Evolutionary conservation across 176 grass and related monocot species (phyloP).

Genomic region (Echinochloa phyllopogon): DNA sequence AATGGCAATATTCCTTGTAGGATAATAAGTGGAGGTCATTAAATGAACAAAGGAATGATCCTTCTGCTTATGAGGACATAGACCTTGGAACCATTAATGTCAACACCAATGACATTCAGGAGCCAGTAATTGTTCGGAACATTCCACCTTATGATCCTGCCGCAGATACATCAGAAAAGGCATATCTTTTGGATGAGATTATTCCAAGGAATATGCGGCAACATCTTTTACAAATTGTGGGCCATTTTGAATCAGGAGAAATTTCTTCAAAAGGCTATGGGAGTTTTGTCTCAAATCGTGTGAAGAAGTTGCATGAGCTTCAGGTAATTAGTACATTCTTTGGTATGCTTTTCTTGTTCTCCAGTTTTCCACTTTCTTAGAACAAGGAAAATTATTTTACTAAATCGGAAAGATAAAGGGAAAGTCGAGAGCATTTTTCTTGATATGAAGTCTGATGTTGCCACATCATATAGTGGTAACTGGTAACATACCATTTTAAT

Average conservation of each 20-base stretch:
- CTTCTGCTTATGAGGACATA: constrained; percentile 51
- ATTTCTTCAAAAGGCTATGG: constrained; percentile 68
- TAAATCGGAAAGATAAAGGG: background rate
- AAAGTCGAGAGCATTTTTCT: background rate
- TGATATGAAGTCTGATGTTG: background rate
- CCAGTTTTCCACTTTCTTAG: constrained; percentile 1
- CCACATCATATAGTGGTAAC: background rate
- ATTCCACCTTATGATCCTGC: constrained; percentile 87
- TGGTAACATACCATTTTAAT: background rate
- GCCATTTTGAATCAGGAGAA: constrained; percentile 53
- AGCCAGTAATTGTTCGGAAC: constrained; percentile 47
- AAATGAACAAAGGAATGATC: constrained; percentile 64
- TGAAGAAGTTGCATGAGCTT: constrained; percentile 60
- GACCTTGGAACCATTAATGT: constrained; percentile 40
- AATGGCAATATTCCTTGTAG: constrained; percentile 45
- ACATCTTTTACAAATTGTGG: constrained; percentile 73
- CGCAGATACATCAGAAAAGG: constrained; percentile 73
- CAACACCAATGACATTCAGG: constrained; percentile 35
- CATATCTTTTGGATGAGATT: constrained; percentile 79
- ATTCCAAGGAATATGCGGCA: constrained; percentile 67
- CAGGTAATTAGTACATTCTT: constrained; percentile 54
- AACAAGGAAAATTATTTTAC: constrained; percentile 29
- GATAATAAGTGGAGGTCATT: constrained; percentile 74
- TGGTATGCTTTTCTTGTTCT: constrained; percentile 31
- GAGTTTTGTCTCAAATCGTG: constrained; percentile 83